A percentile compares a stretch with the other conserved stretches of the same genome.
Conservation (phyloP, 169 alveolate species). For the Toxoplasma gondii region DNA sequence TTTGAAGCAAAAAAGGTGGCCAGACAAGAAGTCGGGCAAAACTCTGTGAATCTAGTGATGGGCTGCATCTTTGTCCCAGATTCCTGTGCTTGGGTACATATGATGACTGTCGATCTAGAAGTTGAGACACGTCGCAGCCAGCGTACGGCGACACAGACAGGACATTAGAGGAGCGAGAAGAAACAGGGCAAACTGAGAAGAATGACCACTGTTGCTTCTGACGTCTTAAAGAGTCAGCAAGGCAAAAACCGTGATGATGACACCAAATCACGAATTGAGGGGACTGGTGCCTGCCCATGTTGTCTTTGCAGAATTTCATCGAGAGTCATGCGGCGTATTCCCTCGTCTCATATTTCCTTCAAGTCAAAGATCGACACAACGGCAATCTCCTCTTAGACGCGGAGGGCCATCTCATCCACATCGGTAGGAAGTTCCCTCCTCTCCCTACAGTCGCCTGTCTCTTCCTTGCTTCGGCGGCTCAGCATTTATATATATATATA, state of each 20-base stretch:
- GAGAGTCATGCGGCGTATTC: conserved; percentile 97
- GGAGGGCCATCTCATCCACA: conserved; percentile 95
- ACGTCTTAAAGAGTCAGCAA: no score
- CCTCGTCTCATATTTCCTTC: conserved; percentile 91
- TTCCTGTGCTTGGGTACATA: no score
- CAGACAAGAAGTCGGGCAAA: neutral
- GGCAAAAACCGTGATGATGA: no score
- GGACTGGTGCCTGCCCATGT: neutral
- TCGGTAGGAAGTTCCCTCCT: conserved; percentile 70
- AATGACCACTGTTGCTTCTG: no score
- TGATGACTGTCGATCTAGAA: no score
- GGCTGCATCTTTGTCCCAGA: no score
- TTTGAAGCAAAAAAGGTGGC: conserved; percentile 64
- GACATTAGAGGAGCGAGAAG: no score
- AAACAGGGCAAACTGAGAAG: no score
- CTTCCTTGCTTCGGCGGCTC: neutral
- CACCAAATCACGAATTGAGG: no score
- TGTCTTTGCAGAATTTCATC: conserved; percentile 80
- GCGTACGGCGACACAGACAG: neutral
- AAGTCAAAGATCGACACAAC: conserved; percentile 96
- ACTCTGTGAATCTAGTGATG: conserved; percentile 56
- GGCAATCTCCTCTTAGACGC: conserved; percentile 94
- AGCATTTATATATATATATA: neutral
- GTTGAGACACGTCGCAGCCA: neutral
- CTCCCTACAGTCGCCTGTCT: neutral